Conservation (phyloP, 176 grass and related monocot species). For the Oryza nivara region DNA sequence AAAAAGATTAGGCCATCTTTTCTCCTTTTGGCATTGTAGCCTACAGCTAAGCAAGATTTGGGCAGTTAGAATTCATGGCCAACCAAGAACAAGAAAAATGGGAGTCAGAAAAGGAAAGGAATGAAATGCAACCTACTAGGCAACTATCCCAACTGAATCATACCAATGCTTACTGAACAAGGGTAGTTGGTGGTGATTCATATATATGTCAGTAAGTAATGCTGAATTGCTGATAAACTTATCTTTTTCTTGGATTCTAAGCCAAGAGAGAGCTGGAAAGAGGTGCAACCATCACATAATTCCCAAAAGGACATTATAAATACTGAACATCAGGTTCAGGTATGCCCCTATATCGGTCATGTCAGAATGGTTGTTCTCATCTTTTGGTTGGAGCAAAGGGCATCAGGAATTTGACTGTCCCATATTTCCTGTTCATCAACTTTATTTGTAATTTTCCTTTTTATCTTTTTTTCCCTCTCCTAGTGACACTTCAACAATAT, state of each 20-base stretch:
- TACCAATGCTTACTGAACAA: constrained; percentile 17
- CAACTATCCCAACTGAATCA: background rate
- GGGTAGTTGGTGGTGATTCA: constrained; percentile 35
- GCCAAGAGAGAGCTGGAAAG: constrained; percentile 48
- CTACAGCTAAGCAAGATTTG: background rate
- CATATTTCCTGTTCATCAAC: background rate
- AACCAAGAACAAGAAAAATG: background rate
- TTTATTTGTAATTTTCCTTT: background rate
- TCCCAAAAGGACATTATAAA: constrained; percentile 17
- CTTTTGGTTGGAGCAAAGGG: constrained; percentile 33
- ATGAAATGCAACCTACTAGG: constrained; percentile 2
- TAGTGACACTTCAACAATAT: constrained; percentile 5
- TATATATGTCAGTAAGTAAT: background rate
- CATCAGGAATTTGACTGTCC: background rate
- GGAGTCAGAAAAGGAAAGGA: background rate
- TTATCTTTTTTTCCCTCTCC: background rate
- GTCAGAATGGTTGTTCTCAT: constrained; percentile 31
- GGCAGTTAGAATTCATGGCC: background rate
- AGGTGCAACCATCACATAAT: constrained; percentile 40
- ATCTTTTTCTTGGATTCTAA: constrained; percentile 41
- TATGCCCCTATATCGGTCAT: constrained; percentile 30
- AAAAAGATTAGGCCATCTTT: background rate
- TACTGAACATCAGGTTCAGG: constrained; percentile 38
- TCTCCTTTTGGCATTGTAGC: background rate
- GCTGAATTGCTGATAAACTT: background rate